Conservation (phyloP, 495 filamentous ascomycete genomes). For the Amniculicola lignicola region DNA sequence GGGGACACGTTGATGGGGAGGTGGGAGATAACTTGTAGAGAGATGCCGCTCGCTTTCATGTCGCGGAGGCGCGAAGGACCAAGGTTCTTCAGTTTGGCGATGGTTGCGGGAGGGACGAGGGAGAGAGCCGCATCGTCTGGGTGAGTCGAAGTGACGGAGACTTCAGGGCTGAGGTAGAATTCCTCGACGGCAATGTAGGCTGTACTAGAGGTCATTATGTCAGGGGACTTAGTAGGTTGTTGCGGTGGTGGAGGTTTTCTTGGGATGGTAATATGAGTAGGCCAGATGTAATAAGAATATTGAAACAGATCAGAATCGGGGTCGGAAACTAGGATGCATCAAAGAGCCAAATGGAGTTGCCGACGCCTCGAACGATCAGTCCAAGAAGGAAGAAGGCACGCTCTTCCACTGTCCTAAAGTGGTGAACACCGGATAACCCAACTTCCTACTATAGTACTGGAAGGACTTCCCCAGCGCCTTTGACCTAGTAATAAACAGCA, state of each 20-base stretch:
- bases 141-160: slow-evolving; percentile 16
- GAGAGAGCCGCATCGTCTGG: slow-evolving; percentile 35
- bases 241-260: no score
- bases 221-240: neutral
- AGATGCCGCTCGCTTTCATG: slow-evolving; percentile 52
- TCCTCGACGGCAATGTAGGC: slow-evolving; percentile 60
- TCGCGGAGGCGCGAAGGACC: slow-evolving; percentile 47
- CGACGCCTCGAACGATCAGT: no score
- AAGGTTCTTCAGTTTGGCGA: slow-evolving; percentile 43
- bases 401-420: no score
- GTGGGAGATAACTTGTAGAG: slow-evolving; percentile 58
- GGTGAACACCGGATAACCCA: no score
- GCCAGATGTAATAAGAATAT: no score
- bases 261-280: neutral
- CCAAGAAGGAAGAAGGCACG: no score
- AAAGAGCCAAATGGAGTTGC: no score
- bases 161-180: slow-evolving; percentile 51
- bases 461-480: no score
- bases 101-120: slow-evolving; percentile 37
- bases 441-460: no score
- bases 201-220: neutral
- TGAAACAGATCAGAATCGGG: no score
- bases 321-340: no score
- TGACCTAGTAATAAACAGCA: no score
- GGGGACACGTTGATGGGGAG: slow-evolving; percentile 38